These are phyloP conservation scores for Fonsecaea nubica DNA, from an alignment of 2,329 filamentous ascomycete species.

Conservation along the genomic window DNA sequence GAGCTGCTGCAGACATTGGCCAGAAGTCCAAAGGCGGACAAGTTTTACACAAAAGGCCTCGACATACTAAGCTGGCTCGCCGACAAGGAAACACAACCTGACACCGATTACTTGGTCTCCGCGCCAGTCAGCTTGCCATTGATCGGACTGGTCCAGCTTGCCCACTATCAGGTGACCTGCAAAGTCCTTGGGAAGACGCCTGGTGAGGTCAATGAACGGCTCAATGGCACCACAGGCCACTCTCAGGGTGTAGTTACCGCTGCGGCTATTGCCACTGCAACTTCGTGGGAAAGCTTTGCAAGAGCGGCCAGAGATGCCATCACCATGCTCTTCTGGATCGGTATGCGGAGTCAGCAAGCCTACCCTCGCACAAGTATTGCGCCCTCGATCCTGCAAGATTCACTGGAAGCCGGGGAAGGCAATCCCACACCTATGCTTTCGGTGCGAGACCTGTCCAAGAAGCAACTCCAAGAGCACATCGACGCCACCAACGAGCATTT, in stretches of 20 bases:
- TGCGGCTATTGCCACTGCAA: constrained; percentile 85
- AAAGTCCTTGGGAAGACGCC: constrained; percentile 88
- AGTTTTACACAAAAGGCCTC: constrained; percentile 96
- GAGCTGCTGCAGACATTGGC: constrained; percentile 86
- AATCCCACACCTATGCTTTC: constrained; percentile 96
- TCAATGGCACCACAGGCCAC: constrained; percentile 90
- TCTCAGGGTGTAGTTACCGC: constrained; percentile 96
- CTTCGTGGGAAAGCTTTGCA: constrained; percentile 91
- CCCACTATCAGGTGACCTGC: constrained; percentile 94
- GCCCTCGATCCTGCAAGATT: constrained; percentile 88
- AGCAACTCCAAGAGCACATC: constrained; percentile 93
- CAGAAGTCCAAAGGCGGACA: constrained; percentile 83
- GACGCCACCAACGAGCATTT: constrained; percentile 97
- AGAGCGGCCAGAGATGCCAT: constrained; percentile 79
- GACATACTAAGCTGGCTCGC: constrained; percentile 94
- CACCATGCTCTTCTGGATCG: constrained; percentile 98
- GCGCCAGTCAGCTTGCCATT: constrained; percentile 94
- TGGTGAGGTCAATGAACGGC: constrained; percentile 81
- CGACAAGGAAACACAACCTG: constrained; percentile 85
- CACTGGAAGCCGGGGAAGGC: constrained; percentile 92
- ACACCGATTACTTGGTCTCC: constrained; percentile 91
- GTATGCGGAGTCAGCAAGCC: constrained; percentile 93
- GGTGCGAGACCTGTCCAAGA: constrained; percentile 86
- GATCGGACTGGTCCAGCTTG: constrained; percentile 94
- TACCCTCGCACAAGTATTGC: constrained; percentile 95